Conservation (phyloP, 2,329 filamentous ascomycete species). For the Colletotrichum aenigma region DNA sequence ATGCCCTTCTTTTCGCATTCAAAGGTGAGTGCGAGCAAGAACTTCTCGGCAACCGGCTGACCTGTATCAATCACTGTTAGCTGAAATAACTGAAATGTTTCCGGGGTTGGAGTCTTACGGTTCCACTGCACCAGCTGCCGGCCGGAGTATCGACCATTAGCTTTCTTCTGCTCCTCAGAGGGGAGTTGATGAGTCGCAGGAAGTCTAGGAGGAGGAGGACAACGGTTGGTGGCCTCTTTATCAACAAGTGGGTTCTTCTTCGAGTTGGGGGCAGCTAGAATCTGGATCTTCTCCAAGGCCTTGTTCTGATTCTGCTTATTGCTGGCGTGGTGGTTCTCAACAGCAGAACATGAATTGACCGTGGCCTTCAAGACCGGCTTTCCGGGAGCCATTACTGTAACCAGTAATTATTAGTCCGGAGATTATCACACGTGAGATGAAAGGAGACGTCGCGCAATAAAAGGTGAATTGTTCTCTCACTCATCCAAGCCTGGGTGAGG, state of each 20-base stretch:
- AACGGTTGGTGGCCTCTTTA: background rate
- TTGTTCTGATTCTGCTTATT: background rate
- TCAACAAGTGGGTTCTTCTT: accelerated
- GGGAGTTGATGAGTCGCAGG: background rate
- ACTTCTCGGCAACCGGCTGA: background rate
- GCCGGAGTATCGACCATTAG: background rate
- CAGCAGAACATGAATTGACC: background rate
- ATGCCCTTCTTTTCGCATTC: background rate
- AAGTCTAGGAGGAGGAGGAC: background rate
- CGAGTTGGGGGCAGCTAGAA: accelerated
- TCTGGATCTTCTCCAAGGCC: accelerated
- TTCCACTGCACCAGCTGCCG: background rate
- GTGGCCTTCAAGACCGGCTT: background rate
- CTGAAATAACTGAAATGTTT: background rate
- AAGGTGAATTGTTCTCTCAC: background rate
- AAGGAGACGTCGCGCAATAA: background rate
- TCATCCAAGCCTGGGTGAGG: background rate
- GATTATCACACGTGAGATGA: background rate
- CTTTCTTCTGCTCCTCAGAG: background rate
- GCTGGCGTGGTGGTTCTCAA: accelerated
- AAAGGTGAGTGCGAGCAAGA: background rate
- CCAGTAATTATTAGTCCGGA: background rate
- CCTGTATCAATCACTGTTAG: background rate
- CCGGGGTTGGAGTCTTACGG: background rate
- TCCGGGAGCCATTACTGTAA: background rate